phyloP scores from a whole-genome alignment of 306 rosid species.

The Citrullus mucosospermus region DNA sequence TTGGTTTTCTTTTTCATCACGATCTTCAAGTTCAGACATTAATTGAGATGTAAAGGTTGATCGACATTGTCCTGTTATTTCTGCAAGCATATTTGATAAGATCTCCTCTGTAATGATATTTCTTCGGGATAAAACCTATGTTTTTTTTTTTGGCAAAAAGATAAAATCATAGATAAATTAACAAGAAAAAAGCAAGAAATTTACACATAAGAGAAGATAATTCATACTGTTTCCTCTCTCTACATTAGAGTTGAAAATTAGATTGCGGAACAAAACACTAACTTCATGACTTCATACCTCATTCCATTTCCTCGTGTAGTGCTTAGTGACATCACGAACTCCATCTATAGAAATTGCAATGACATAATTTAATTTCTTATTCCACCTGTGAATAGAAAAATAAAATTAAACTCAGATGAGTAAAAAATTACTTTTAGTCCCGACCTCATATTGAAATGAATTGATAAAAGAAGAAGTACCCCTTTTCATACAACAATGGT shows the following conservation, averaged over 20 bases:
- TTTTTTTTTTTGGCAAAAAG: neutral
- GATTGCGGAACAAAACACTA: neutral
- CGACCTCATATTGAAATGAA: neutral
- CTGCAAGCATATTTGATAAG: conserved; percentile 35
- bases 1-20: conserved; percentile 54
- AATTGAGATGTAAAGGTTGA: conserved; percentile 38
- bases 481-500: conserved; percentile 86
- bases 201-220: neutral
- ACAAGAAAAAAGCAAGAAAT: neutral
- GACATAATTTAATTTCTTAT: conserved; percentile 59
- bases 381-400: conserved; percentile 48
- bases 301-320: conserved; percentile 85
- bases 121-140: conserved; percentile 73
- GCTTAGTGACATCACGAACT: conserved; percentile 75
- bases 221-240: neutral
- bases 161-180: neutral
- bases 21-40: conserved; percentile 48
- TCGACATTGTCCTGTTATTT: conserved; percentile 48
- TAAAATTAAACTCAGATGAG: neutral
- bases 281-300: conserved; percentile 38
- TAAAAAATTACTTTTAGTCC: conserved; percentile 9
- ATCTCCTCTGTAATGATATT: conserved; percentile 40
- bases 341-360: conserved; percentile 77
- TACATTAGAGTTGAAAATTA: neutral
- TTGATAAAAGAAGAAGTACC: conserved; percentile 31